A percentile compares a stretch with the other conserved stretches of the same genome.
phyloP scores from a whole-genome alignment of 495 filamentous ascomycete genomes.

The Extremus antarcticus region DNA sequence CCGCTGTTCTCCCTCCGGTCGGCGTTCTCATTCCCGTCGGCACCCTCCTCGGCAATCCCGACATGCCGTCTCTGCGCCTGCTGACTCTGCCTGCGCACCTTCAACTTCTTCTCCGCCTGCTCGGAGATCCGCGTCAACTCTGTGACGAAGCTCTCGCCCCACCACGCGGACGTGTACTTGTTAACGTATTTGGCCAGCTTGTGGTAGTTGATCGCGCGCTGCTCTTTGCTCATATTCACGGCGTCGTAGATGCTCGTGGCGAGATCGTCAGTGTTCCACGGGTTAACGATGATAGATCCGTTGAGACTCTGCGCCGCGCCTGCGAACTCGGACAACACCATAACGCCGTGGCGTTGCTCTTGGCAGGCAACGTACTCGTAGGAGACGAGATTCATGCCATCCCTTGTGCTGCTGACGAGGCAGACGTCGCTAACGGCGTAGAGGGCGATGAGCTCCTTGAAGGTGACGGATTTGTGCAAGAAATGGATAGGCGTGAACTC shows the following conservation, averaged over 20 bases:
- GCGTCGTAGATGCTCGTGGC: slow-evolving; percentile 76
- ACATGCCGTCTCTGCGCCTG: neutral
- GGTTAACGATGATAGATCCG: slow-evolving; percentile 79
- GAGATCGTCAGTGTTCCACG: slow-evolving; percentile 81
- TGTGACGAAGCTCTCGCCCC: slow-evolving; percentile 87
- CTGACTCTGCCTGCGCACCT: slow-evolving; percentile 2
- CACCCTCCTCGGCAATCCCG: neutral
- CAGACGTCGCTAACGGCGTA: slow-evolving; percentile 87
- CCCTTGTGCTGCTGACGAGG: slow-evolving; percentile 79
- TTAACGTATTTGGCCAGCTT: slow-evolving; percentile 76
- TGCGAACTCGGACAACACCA: slow-evolving; percentile 88
- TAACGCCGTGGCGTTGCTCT: slow-evolving; percentile 67
- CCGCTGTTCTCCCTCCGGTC: neutral
- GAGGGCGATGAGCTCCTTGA: slow-evolving; percentile 82
- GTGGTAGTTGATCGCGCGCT: slow-evolving; percentile 68
- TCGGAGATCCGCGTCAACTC: slow-evolving; percentile 67
- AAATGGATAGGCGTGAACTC: slow-evolving; percentile 93
- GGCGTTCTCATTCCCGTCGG: slow-evolving; percentile 1
- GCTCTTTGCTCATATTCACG: slow-evolving; percentile 74
- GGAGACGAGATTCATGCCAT: slow-evolving; percentile 94
- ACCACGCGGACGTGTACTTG: slow-evolving; percentile 89
- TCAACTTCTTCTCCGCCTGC: slow-evolving; percentile 37
- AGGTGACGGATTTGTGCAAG: slow-evolving; percentile 79
- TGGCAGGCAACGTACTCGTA: slow-evolving; percentile 95
- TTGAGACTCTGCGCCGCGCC: slow-evolving; percentile 81